Conservation (phyloP, 495 filamentous ascomycete genomes). For the Ascodesmis nigricans region DNA sequence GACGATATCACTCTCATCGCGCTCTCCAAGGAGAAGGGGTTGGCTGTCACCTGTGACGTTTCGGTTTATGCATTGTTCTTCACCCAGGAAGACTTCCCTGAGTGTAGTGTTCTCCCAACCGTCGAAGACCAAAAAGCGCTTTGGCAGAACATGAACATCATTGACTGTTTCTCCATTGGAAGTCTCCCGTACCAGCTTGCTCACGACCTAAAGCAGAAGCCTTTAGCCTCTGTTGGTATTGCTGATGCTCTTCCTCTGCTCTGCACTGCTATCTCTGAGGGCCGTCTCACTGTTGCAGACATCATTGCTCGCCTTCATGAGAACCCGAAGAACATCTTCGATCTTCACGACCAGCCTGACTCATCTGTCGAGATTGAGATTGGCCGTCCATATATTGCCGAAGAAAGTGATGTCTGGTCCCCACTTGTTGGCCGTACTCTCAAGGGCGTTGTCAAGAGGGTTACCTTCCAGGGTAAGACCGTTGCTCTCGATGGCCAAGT, state of each 20-base stretch:
- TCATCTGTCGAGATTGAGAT: constrained; percentile 58
- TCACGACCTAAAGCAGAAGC: constrained; percentile 32
- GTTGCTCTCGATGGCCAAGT: constrained; percentile 54
- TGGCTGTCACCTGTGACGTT: constrained; percentile 71
- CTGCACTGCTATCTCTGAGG: constrained; percentile 56
- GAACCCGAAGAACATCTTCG: constrained; percentile 68
- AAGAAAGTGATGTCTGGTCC: constrained; percentile 39
- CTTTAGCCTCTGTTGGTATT: constrained; percentile 41
- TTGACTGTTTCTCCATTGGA: constrained; percentile 68
- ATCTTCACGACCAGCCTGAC: constrained; percentile 61
- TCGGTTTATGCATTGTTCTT: constrained; percentile 64
- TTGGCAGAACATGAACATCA: constrained; percentile 54
- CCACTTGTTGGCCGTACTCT: constrained; percentile 51
- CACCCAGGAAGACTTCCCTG: constrained; percentile 49
- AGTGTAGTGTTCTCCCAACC: constrained; percentile 44
- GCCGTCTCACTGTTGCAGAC: constrained; percentile 51
- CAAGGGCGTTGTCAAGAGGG: constrained; percentile 52
- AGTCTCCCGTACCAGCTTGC: constrained; percentile 66
- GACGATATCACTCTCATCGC: constrained; percentile 66
- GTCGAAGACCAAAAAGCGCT: constrained; percentile 50
- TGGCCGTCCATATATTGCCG: constrained; percentile 35
- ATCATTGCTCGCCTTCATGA: constrained; percentile 49
- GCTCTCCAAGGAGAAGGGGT: constrained; percentile 58
- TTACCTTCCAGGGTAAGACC: constrained; percentile 55
- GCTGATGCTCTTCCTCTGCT: constrained; percentile 56